A percentile compares a stretch with the other conserved stretches of the same genome.
Evolutionary conservation across 2,329 filamentous ascomycete species (phyloP).

Genomic region (Nothopassalora personata): DNA sequence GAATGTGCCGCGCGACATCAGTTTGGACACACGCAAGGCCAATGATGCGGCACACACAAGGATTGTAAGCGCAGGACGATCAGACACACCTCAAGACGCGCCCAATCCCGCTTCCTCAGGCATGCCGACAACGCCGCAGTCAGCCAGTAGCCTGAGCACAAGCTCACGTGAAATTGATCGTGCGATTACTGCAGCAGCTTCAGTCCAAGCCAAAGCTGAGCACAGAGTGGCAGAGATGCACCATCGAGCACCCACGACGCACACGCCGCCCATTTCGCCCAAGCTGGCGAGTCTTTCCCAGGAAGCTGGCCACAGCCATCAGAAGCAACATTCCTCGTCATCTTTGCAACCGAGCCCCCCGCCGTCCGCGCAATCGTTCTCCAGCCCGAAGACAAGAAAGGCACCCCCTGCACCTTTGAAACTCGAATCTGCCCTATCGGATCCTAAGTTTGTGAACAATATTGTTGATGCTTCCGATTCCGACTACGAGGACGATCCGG

Average conservation of each 20-base stretch:
- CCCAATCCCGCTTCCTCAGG: constrained; percentile 13
- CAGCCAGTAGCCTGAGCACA: constrained; percentile 17
- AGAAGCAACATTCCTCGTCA: constrained; percentile 11
- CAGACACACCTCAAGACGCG: constrained; percentile 30
- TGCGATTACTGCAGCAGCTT: constrained; percentile 6
- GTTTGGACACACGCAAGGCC: constrained; percentile 26
- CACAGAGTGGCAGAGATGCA: constrained; percentile 2
- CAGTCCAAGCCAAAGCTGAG: not conserved
- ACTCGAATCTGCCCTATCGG: constrained; percentile 38
- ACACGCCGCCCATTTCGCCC: constrained; percentile 24
- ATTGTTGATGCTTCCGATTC: constrained; percentile 64
- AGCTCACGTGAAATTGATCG: constrained; percentile 15
- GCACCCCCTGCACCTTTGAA: constrained; percentile 80
- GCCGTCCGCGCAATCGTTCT: constrained; percentile 13
- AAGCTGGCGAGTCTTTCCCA: constrained; percentile 12
- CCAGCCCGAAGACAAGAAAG: constrained; percentile 54
- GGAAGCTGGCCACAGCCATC: constrained; percentile 6
- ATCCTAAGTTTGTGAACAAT: constrained; percentile 25
- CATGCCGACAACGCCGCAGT: constrained; percentile 21
- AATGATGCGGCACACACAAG: constrained; percentile 25
- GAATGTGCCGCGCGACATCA: constrained; percentile 21
- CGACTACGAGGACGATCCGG: constrained; percentile 74
- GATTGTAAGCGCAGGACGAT: constrained; percentile 20
- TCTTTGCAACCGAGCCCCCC: constrained; percentile 16
- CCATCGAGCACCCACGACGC: constrained; percentile 14